phyloP scores from a whole-genome alignment of 768 basidiomycete species.

The Podaxis sp. region DNA sequence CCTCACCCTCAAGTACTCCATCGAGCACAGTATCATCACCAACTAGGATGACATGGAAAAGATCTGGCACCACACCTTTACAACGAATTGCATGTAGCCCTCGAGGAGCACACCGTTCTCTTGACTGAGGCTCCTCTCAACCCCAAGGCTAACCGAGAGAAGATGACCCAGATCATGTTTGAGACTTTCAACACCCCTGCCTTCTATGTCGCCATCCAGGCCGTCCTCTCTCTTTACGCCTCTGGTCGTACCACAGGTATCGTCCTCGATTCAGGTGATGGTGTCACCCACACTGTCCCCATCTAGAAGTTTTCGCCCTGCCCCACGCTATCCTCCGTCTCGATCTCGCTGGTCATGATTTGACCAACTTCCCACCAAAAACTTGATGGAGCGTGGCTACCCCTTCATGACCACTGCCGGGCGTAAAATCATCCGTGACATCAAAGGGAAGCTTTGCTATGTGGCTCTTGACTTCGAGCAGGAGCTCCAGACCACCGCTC shows the following conservation, averaged over 20 bases:
- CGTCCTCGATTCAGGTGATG: constrained; percentile 94
- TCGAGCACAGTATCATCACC: too few relatives aligned
- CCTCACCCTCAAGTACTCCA: too few relatives aligned
- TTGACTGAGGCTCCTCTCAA: too few relatives aligned
- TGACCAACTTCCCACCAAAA: constrained; percentile 81
- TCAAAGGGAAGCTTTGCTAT: constrained; percentile 97
- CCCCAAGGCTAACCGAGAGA: too few relatives aligned
- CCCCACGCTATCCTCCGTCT: constrained; percentile 92
- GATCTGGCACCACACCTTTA: too few relatives aligned
- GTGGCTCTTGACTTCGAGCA: constrained; percentile 94
- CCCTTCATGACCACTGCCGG: constrained; percentile 79
- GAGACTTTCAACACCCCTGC: too few relatives aligned
- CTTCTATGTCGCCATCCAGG: too few relatives aligned
- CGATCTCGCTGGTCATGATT: constrained; percentile 89
- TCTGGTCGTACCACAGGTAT: constrained; percentile 84
- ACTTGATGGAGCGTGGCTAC: constrained; percentile 78
- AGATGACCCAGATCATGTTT: too few relatives aligned
- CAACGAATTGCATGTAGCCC: too few relatives aligned
- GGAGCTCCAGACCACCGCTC: constrained; percentile 87
- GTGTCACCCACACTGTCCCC: constrained; percentile 93
- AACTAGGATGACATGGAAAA: too few relatives aligned
- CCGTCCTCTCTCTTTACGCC: too few relatives aligned
- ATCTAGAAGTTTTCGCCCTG: constrained; percentile 93
- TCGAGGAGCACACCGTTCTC: too few relatives aligned
- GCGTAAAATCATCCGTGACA: constrained; percentile 92